Evolutionary conservation across 805 yeast species (phyloP), one percentile per base, ranked within the genome.

Genomic region (Kazachstania africana): DNA sequence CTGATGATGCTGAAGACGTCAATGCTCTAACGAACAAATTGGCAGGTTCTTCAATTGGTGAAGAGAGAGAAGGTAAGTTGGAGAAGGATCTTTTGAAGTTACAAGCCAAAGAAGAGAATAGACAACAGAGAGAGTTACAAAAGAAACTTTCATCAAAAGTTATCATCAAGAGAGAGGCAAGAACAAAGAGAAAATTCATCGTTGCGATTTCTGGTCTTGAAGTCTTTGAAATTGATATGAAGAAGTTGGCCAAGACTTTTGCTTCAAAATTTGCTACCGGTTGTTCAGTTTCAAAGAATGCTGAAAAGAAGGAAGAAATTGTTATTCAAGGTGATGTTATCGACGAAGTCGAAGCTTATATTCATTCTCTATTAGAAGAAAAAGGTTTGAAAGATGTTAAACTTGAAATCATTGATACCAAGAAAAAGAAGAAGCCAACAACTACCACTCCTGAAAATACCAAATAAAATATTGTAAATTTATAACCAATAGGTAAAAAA

Each of bases 231-330:
- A 70, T 84, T 38, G 95, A 87, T 52, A 70, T 82, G 72, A 87
- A 87, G 63, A 87, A 85, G 52, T 65, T 84, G 42, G 81, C 95
- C 27, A 88, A 88, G 66, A 76, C 85, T 1, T 87, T 88, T 58
- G 91, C 96, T 0, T 78, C 91, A 22, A 84, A 81, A 56, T 87
- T 88, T 52, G 97, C 97, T 10, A 87, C 96, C 6, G 97, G 97
- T 31, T 88, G 95, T 18, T 75, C 91, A 15, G 94, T 87, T 10
- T 76, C 85, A 4, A 87, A 87, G 59, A 81, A 75, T 41, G 85
- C 75, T 3, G 97, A 87, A 42, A 87, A 87, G 60, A 82, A 80
- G 54, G 95, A 88, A 39, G 97, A 87, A 51, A 73, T 87, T 35
- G 71, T 83, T 36, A 78, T 87, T 37, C 96, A 87, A 62, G 97